Evolutionary conservation across 2,329 filamentous ascomycete species (phyloP), one percentile per base, ranked within the genome.

Genomic region (Rhytidhysteron rufulum): DNA sequence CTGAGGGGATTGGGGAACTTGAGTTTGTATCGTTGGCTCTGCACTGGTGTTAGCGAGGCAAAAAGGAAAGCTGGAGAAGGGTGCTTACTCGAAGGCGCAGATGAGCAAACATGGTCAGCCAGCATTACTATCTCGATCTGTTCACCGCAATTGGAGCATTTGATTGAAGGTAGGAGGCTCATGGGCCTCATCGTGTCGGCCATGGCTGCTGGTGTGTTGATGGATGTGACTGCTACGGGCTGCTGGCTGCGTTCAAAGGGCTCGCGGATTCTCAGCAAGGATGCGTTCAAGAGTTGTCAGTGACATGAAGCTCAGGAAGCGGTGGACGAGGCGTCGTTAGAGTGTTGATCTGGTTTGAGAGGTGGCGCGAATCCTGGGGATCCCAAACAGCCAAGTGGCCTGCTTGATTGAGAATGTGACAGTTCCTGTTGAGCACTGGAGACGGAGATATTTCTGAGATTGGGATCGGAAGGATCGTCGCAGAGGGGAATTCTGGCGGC

Each of bases 91-190:
- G 68, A 58, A 41, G 59, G 50, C 46, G 64, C 44, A 43, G 64
- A 69, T 33, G 65, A 64, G 65, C 89, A 95, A 45, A 87, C 63
- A 70, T 95, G 89, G 47, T 94, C 88, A 46, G 87, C 88, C 83
- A 95, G 86, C 63, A 83, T 73, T 30, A 85, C 84, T 52, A 95
- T 93, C 59, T 90, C 84, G 44, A 95, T 86, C 55, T 90, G 80
- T 39, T 57, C 54, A 32, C 55, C 57, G 49, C 64, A 66, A 34
- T 55, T 61, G 18, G 62, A 66, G 48, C 65, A 67, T 50, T 68
- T 67, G 45, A 67, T 66, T 29, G 50, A 58, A 6, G 62, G 62
- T 39, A 66, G 46, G 33, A 59, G 49, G 51, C 62, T 62, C 50
- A 55, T 50, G 13, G 47, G 44, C 41, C 57, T 47, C 27, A 56